Evolutionary conservation across 2,329 filamentous ascomycete species (phyloP), one percentile per base, ranked within the genome.

Genomic region (Nothophoma quercina): DNA sequence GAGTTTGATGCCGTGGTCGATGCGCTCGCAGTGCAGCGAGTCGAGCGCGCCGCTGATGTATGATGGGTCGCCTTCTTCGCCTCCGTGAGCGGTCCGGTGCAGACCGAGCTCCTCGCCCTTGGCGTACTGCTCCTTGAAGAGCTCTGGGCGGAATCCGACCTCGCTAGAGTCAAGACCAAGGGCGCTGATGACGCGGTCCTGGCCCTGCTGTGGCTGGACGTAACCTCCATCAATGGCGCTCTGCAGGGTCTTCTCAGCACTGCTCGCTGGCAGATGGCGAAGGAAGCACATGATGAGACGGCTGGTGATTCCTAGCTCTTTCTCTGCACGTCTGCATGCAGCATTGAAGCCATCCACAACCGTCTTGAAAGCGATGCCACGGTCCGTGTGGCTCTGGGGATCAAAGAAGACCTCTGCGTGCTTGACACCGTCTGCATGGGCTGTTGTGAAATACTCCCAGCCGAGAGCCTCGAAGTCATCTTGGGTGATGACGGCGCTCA

Each of bases 401-500:
- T 93, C 90, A 75, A 93, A 92, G 77, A 91, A 93, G 59, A 91
- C 81, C 72, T 93, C 89, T 12, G 87, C 87, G 67, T 93, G 89
- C 40, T 83, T 80, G 1, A 92, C 85, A 29, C 85, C 84, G 56
- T 91, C 85, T 1, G 75, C 75, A 25, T 84, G 79, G 2, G 88
- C 89, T 51, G 81, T 83, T 25, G 78, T 67, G 70, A 92, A 88
- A 75, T 93, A 93, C 56, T 83, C 82, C 78, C 85, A 89, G 5
- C 88, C 88, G 9, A 93, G 80, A 45, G 83, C 83, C 69, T 89
- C 87, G 64, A 90, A 93, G 74, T 93, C 90, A n/a, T 78, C 74
- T 15, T 81, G 77, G 5, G 82, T 81, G 51, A 87, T 76, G 18
- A 93, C 82, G 2, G 88, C 88, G 33, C 82, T 84, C 82, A 91